phyloP scores from a whole-genome alignment of 192 early-diverging fungal genomes.

The Coemansia interrupta region DNA sequence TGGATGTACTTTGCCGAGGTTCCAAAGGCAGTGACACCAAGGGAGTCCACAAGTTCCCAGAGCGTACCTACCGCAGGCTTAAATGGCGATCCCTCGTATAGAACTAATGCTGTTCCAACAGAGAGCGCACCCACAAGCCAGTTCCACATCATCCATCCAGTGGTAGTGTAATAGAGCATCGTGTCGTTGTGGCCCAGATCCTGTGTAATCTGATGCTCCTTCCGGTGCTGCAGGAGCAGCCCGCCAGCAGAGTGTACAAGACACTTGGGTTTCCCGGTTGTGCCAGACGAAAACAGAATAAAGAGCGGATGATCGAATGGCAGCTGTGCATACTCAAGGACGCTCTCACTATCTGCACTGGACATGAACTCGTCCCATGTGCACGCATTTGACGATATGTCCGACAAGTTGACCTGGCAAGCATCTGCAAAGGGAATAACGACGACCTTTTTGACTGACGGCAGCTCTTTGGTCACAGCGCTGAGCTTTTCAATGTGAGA shows the following conservation, averaged over 20 bases:
- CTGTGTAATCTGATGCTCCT: constrained; percentile 90
- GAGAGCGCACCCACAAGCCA: constrained; percentile 86
- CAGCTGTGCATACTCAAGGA: constrained; percentile 75
- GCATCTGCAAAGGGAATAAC: constrained; percentile 70
- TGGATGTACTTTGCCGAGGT: constrained; percentile 96
- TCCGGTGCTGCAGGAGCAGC: constrained; percentile 85
- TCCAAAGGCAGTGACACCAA: constrained; percentile 84
- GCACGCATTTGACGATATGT: constrained; percentile 23
- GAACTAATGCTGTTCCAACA: constrained; percentile 72
- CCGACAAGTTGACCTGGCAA: constrained; percentile 20
- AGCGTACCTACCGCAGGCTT: constrained; percentile 70
- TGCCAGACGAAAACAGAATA: constrained; percentile 92
- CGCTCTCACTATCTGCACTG: constrained; percentile 21
- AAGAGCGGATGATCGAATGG: constrained; percentile 89
- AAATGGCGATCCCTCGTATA: constrained; percentile 95
- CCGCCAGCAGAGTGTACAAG: constrained; percentile 93
- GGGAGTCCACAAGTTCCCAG: constrained; percentile 74
- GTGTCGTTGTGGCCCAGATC: constrained; percentile 71
- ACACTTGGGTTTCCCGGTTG: constrained; percentile 94
- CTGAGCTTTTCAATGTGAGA: constrained; percentile 75
- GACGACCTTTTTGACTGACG: constrained; percentile 69
- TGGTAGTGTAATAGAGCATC: constrained; percentile 86
- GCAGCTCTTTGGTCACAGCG: constrained; percentile 65
- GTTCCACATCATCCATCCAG: constrained; percentile 99
- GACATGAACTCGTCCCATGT: constrained; percentile 59